These are phyloP conservation scores for Populus simonii DNA, from an alignment of 345 rosid genomes.

Conservation along the genomic window DNA sequence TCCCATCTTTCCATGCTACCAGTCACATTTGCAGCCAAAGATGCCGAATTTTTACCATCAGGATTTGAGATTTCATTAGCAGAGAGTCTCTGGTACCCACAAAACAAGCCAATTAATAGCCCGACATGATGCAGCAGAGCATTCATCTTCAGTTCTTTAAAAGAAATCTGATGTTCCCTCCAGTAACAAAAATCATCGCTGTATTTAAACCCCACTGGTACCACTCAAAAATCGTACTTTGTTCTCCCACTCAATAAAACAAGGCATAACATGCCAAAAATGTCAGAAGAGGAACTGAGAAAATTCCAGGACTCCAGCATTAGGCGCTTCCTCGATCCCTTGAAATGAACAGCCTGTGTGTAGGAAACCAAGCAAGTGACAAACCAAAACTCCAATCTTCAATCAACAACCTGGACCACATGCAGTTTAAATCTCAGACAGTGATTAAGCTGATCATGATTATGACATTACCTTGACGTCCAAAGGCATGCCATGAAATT, in stretches of 20 bases:
- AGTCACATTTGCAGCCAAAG: background rate
- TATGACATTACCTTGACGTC: slow-evolving; percentile 69
- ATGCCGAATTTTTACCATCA: background rate
- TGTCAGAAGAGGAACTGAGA: slow-evolving; percentile 44
- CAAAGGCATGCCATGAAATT: slow-evolving; percentile 95
- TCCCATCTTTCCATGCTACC: background rate
- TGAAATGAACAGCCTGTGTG: slow-evolving; percentile 80
- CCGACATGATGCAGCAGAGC: background rate
- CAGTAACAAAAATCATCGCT: background rate
- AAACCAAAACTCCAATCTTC: background rate
- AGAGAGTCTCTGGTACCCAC: background rate
- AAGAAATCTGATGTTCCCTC: background rate
- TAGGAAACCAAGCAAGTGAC: background rate
- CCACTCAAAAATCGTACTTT: slow-evolving; percentile 71
- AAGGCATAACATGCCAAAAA: slow-evolving; percentile 80
- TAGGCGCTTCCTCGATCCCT: slow-evolving; percentile 91
- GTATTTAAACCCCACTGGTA: background rate
- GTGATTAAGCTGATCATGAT: background rate
- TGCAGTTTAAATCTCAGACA: background rate
- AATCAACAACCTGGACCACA: background rate
- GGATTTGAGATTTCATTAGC: background rate
- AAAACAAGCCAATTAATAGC: background rate
- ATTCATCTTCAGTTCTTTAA: background rate
- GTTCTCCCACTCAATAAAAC: slow-evolving; percentile 83
- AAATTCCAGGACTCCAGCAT: slow-evolving; percentile 98